A percentile compares a stretch with the other conserved stretches of the same genome.
phyloP scores from a whole-genome alignment of 2,329 filamentous ascomycete species.

The Dactylellina leptospora region DNA sequence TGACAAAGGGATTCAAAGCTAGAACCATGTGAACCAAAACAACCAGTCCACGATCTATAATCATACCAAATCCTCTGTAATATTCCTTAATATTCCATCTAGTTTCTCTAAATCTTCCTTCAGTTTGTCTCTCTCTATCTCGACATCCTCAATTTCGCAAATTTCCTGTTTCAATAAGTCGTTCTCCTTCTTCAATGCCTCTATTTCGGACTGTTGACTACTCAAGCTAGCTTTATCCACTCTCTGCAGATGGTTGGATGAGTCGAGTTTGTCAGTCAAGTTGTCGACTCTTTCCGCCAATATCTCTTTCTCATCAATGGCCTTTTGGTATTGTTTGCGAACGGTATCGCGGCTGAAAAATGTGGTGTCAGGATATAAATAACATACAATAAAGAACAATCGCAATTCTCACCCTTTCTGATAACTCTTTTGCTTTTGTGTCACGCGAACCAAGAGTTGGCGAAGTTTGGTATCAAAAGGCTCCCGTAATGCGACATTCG shows the following conservation, averaged over 20 bases:
- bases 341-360: not conserved
- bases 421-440: slow-evolving; percentile 5
- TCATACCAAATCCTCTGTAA: no score
- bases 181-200: not conserved
- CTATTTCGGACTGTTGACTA: not conserved
- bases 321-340: not conserved
- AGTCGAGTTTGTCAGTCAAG: not conserved
- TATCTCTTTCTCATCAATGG: not conserved
- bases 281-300: not conserved
- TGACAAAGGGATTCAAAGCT: no score
- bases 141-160: not conserved
- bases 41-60: no score
- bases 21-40: no score
- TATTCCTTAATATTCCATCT: not conserved
- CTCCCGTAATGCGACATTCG: not conserved
- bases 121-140: not conserved
- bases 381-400: no score
- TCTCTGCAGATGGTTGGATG: not conserved
- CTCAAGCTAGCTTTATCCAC: slow-evolving; percentile 1
- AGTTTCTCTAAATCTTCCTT: not conserved
- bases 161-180: not conserved
- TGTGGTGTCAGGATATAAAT: no score
- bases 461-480: not conserved
- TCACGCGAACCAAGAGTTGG: not conserved
- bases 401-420: no score